A percentile compares a stretch with the other conserved stretches of the same genome.
These are phyloP conservation scores for Halophytophthora batemanensis DNA, from an alignment of 352 stramenopile species.

Conservation along the genomic window DNA sequence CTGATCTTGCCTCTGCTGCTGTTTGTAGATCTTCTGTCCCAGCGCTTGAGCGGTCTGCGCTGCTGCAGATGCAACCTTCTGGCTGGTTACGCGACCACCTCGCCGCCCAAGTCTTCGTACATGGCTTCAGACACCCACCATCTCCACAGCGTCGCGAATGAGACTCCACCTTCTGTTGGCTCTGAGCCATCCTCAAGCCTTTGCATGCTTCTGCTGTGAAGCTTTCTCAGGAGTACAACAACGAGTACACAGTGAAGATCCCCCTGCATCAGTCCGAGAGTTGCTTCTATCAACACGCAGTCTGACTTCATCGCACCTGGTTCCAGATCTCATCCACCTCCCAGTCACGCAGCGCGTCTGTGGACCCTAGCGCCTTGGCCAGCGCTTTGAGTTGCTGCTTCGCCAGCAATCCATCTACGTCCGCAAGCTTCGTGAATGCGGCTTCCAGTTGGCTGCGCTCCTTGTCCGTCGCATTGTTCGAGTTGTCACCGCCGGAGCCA, in stretches of 20 bases:
- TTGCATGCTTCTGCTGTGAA: not conserved
- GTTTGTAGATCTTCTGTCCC: too few relatives aligned
- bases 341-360: constrained; percentile 20
- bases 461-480: constrained; percentile 17
- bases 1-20: constrained; percentile 2
- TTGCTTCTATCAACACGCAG: too few relatives aligned
- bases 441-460: constrained; percentile 20
- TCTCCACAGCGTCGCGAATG: constrained; percentile 42
- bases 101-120: constrained; percentile 18
- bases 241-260: too few relatives aligned
- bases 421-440: constrained; percentile 31
- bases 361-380: constrained; percentile 28
- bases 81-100: not conserved
- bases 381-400: constrained; percentile 35
- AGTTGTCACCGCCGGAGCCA: constrained; percentile 23
- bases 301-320: constrained; percentile 16
- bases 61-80: not conserved
- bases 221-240: not conserved
- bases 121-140: constrained; percentile 57
- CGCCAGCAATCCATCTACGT: constrained; percentile 10
- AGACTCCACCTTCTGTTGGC: constrained; percentile 8
- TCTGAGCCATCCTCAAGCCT: not conserved
- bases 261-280: too few relatives aligned
- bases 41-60: not conserved
- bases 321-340: constrained; percentile 62